A percentile compares a stretch with the other conserved stretches of the same genome.
These are phyloP conservation scores for Beta lomatogona DNA, from an alignment of 179 eudicot species.

Conservation along the genomic window DNA sequence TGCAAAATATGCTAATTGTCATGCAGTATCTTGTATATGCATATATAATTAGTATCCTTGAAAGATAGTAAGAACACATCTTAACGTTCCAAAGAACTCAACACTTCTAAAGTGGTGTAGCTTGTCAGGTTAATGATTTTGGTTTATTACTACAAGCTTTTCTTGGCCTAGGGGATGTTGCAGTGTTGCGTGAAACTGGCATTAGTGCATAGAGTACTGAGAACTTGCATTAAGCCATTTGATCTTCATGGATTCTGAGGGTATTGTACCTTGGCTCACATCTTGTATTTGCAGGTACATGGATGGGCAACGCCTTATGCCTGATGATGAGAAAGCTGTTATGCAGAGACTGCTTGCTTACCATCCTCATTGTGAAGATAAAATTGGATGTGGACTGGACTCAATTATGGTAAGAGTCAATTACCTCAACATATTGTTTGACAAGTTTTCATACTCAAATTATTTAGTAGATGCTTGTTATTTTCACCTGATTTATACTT, in stretches of 20 bases:
- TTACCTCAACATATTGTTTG: not conserved
- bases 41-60: not conserved
- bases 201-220: too few species aligned
- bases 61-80: not conserved
- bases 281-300: constrained; percentile 43
- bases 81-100: not conserved
- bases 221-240: not conserved
- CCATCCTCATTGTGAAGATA: constrained; percentile 74
- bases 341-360: constrained; percentile 67
- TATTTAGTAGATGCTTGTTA: not conserved
- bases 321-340: constrained; percentile 60
- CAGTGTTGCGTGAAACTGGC: too few species aligned
- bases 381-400: constrained; percentile 77
- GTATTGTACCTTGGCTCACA: constrained; percentile 16
- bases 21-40: not conserved
- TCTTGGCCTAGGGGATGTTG: not conserved
- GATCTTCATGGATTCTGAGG: not conserved
- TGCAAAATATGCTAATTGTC: not conserved
- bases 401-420: constrained; percentile 59
- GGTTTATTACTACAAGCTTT: not conserved
- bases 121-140: not conserved
- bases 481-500: constrained; percentile 1
- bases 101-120: not conserved
- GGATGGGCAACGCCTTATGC: constrained; percentile 70
- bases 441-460: not conserved